These are phyloP conservation scores for Coemansia sp. DNA, from an alignment of 192 early-diverging fungal species.

Conservation along the genomic window DNA sequence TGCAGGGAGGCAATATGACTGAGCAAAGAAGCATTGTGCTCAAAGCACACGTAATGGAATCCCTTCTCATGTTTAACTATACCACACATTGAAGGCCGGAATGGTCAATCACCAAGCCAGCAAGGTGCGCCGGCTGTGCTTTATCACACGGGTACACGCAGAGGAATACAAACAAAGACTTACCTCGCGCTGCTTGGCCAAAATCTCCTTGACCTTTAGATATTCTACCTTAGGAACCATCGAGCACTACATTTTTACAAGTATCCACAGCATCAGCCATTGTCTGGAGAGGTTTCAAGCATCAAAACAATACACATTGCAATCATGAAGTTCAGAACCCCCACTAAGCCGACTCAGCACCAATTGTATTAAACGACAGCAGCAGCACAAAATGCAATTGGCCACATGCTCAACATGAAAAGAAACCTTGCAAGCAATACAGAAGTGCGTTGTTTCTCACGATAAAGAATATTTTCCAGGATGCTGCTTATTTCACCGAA, in stretches of 20 bases:
- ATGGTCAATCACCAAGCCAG: too few species aligned
- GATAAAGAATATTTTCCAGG: not conserved
- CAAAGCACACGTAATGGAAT: too few species aligned
- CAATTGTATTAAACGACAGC: too few species aligned
- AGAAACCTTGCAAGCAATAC: not conserved
- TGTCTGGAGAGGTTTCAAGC: not conserved
- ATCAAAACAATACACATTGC: too few species aligned
- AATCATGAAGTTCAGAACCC: too few species aligned
- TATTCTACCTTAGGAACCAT: slow-evolving; percentile 91
- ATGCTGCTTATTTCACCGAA: not conserved
- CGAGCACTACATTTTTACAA: slow-evolving; percentile 63
- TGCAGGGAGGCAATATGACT: too few species aligned
- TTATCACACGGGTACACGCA: not conserved
- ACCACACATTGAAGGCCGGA: too few species aligned
- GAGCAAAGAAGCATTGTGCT: too few species aligned
- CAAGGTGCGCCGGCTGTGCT: too few species aligned
- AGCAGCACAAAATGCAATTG: not conserved
- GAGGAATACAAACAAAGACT: slow-evolving; percentile 1
- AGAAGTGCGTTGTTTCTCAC: slow-evolving; percentile 8
- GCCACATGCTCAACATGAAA: not conserved
- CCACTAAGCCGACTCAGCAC: too few species aligned
- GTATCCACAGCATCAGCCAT: not conserved
- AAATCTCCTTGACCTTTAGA: slow-evolving; percentile 64
- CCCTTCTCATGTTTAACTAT: too few species aligned
- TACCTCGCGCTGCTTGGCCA: slow-evolving; percentile 69